Evolutionary conservation across 306 rosid genomes (phyloP), one percentile per base, ranked within the genome.

Genomic region (Betula pendula): DNA sequence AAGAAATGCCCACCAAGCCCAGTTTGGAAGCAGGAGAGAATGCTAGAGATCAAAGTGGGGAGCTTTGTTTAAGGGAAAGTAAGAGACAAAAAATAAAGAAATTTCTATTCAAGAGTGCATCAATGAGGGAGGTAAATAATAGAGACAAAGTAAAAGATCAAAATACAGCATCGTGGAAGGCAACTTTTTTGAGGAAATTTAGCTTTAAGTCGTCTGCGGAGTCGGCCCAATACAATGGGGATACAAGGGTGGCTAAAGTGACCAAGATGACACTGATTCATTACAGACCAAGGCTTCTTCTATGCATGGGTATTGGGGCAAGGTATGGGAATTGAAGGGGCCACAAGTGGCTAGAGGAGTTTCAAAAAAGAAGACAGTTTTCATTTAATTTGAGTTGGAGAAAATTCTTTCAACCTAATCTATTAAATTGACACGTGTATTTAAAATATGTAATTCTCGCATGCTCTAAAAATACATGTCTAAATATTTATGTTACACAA

Each of bases 221-320:
- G 53, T 58, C 78, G 77, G 53, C 70, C 19, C 68, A 70, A 15
- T 31, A 76, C 75, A 62, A 70, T 27, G 68, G 65, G 73, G 82
- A 80, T 73, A 68, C 76, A 65, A 79, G 25, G 70, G 71, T 45
- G 51, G 40, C 85, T 35, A 69, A 86, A 70, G 70, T 77, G 45
- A 73, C 63, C 62, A 80, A 76, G 75, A 81, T 66, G 85, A 77
- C 85, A 31, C 2, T 86, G 63, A 68, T 80, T 5, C 80, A 81
- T 44, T 86, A 84, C 73, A 85, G 72, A 69, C 90, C 87, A 33
- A 85, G 86, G 66, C 24, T 75, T 70, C 72, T 82, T 38, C 85
- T 82, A 42, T 92, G 96, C 70, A 63, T 90, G 83, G 96, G 90
- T 40, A 81, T 68, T 70, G 80, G 78, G 76, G 20, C 79, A 74